These are phyloP conservation scores for Schizopora paradoxa DNA, from an alignment of 1,284 basidiomycete species.

Conservation along the genomic window DNA sequence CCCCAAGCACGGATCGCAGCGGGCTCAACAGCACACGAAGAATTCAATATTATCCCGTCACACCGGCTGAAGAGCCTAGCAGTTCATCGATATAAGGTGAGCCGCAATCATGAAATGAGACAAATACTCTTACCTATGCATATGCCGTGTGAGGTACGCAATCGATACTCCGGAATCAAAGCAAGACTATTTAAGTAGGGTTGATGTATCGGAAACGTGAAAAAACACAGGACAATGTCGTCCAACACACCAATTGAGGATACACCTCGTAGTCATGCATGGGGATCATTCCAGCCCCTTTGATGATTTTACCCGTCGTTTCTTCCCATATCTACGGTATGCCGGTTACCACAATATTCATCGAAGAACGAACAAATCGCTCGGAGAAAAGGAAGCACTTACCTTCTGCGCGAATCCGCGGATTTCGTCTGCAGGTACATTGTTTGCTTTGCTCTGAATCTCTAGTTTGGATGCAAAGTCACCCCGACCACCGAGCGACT, in stretches of 20 bases:
- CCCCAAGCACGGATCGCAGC: background rate
- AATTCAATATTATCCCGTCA: slow-evolving; percentile 7
- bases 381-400: no score
- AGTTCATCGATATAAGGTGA: background rate
- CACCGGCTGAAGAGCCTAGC: slow-evolving; percentile 7
- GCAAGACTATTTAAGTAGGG: background rate
- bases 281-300: slow-evolving; percentile 8
- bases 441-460: background rate
- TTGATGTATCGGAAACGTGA: background rate
- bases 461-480: slow-evolving; percentile 7
- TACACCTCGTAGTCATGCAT: slow-evolving; percentile 14
- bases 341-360: no score
- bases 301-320: slow-evolving; percentile 3
- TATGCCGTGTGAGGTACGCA: background rate
- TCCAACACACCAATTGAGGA: slow-evolving; percentile 12
- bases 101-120: no score
- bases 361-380: no score
- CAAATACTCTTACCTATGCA: slow-evolving; percentile 3
- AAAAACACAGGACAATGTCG: background rate
- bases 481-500: slow-evolving; percentile 7
- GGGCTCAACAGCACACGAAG: slow-evolving; percentile 1
- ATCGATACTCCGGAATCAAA: slow-evolving; percentile 5
- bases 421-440: background rate
- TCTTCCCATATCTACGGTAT: slow-evolving; percentile 9
- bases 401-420: slow-evolving; percentile 3